phyloP scores from a whole-genome alignment of 1,284 basidiomycete genomes.

The Golubevia sp. region DNA sequence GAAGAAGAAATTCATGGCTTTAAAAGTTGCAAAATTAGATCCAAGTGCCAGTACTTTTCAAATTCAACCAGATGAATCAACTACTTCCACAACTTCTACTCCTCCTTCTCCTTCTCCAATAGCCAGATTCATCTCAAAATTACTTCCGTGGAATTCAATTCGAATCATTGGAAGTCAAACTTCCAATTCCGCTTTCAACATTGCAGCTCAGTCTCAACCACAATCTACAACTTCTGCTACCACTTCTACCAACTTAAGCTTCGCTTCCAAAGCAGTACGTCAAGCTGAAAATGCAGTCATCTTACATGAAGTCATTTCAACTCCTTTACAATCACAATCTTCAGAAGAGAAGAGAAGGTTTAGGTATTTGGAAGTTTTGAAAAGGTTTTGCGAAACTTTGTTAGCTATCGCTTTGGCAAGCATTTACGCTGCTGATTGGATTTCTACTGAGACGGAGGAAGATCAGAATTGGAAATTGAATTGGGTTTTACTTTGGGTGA shows the following conservation, averaged over 20 bases:
- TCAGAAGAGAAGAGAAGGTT: slow-evolving; percentile 5
- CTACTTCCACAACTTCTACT: background rate
- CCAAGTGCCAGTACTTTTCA: slow-evolving; percentile 30
- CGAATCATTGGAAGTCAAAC: slow-evolving; percentile 18
- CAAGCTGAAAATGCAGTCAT: slow-evolving; percentile 57
- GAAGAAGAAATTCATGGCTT: slow-evolving; percentile 20
- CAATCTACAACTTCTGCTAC: slow-evolving; percentile 7
- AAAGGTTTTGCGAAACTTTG: slow-evolving; percentile 30
- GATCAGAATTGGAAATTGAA: slow-evolving; percentile 15
- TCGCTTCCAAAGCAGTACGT: slow-evolving; percentile 40
- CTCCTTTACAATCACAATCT: slow-evolving; percentile 20
- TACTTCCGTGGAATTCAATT: slow-evolving; percentile 38
- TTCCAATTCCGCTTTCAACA: slow-evolving; percentile 1
- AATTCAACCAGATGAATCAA: background rate
- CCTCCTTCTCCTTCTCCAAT: background rate
- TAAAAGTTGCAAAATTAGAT: slow-evolving; percentile 34
- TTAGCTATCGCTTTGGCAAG: slow-evolving; percentile 23
- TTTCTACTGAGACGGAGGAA: slow-evolving; percentile 13
- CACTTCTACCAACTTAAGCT: background rate
- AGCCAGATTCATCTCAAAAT: slow-evolving; percentile 14
- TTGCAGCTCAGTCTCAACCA: slow-evolving; percentile 10
- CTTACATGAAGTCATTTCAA: slow-evolving; percentile 50
- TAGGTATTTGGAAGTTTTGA: slow-evolving; percentile 19
- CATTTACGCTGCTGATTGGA: slow-evolving; percentile 24
- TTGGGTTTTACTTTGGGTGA: slow-evolving; percentile 31